Base-by-base conservation (phyloP, 2,329 filamentous ascomycete genomes). In the Penicillium verrucosum region DNA sequence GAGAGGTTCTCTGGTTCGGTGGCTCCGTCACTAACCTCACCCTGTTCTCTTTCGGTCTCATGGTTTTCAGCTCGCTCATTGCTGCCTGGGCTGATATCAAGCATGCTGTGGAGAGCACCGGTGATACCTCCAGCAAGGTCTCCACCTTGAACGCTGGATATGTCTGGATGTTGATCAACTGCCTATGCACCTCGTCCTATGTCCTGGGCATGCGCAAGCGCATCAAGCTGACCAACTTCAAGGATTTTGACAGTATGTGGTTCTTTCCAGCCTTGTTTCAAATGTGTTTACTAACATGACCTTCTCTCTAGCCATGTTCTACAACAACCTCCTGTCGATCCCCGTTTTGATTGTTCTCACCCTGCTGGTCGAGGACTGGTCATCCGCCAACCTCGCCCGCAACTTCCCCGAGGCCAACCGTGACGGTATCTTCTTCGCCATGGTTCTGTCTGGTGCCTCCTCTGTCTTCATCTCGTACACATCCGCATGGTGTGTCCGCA, bases 391-490 rank as follows among this genome's bases (percentile, higher is more conserved):
- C 78, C 78, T 99, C 66, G 77, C 80, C 65, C 86, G 83, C 75
- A 97, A 97, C 82, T 99, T 99, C 80, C 94, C 94, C 2, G 67
- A 79, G n/a, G 89, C 88, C 63, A 81, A 85, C 34, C 89, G 92
- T 67, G 94, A 90, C 75, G 84, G 81, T 66, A 86, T 97, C 66
- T 83, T 96, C 65, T 78, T 89, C 58, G 90, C 92, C 70, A 97
- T 97, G 90, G 79, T 97, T 69, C 89, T 97, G 77, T 97, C 94
- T 5, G 94, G 94, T 58, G 82, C 97, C 52, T 92, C 87, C 36
- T 90, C 92, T 49, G 92, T 97, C 70, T 96, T 97, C 79, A 99
- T 99, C 76, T 97, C 93, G n/a, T 99, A 99, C 83, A 95, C 92
- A 71, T 97, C 93, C 16, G 94, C 94, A 37, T 99, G 94, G 94